phyloP scores from a whole-genome alignment of 179 eudicot species.

The Beta macrorhiza region DNA sequence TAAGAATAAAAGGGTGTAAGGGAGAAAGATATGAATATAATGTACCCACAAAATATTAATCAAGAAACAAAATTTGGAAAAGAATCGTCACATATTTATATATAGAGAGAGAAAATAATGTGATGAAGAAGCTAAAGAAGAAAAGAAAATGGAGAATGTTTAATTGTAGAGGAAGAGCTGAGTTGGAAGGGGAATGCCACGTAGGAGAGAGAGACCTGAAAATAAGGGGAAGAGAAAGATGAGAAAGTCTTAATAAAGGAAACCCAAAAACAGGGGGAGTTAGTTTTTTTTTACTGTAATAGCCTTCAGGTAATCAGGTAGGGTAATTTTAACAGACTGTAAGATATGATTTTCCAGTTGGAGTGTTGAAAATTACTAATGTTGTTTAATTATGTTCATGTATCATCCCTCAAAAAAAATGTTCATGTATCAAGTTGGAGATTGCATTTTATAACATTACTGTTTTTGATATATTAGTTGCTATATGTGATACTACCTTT shows the following conservation, averaged over 20 bases:
- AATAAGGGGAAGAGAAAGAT: slow-evolving; percentile 6
- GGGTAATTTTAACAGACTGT: neutral
- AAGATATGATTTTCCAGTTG: neutral
- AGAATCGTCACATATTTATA: neutral
- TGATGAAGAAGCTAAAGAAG: neutral
- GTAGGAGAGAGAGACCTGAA: slow-evolving; percentile 28
- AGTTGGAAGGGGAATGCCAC: slow-evolving; percentile 17
- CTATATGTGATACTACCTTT: no score
- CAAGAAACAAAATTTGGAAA: slow-evolving; percentile 1
- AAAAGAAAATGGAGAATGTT: neutral
- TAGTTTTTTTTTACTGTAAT: neutral
- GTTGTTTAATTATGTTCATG: neutral
- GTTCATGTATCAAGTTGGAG: neutral
- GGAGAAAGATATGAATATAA: slow-evolving; percentile 22
- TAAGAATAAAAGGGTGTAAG: neutral
- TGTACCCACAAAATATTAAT: neutral
- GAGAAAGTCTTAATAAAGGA: slow-evolving; percentile 5
- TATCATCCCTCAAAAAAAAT: no score
- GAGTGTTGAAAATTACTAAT: neutral
- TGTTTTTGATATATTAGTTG: no score
- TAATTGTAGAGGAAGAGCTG: neutral
- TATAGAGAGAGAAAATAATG: neutral
- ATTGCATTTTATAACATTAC: neutral
- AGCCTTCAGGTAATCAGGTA: neutral
- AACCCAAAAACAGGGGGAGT: slow-evolving; percentile 16